Evolutionary conservation across 352 stramenopile species (phyloP), one percentile per base, ranked within the genome.

Genomic region (Phytopythium montanum): DNA sequence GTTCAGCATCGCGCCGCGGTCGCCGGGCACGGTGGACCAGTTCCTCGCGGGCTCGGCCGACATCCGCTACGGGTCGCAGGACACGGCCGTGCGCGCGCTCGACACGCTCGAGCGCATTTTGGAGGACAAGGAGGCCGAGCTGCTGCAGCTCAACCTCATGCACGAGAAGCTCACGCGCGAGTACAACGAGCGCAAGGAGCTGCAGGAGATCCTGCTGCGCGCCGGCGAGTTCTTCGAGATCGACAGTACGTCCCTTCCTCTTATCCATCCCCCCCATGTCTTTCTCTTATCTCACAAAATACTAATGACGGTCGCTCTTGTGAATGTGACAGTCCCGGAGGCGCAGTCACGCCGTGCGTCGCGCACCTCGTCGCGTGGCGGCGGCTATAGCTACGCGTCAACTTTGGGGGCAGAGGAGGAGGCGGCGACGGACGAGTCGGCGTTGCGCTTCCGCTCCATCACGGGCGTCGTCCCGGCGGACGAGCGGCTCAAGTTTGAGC

Each of bases 101-200:
- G 95, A 98, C 64, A 96, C 78, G 50, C 75, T 99, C 8, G 97
- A 99, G 69, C 79, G 82, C 28, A 92, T 99, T 64, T 69, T 99
- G 25, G 97, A 99, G 65, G 83, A 96, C 61, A 97, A 99, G 72
- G 96, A 99, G 75, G 82, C 91, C 62, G 93, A 98, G 63, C 79
- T 99, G 42, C 68, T 97, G 34, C 95, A 99, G 69, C 82, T 99
- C n/a, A 99, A 99, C 79, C 90, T 76, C 21, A 99, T 98, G 85
- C 97, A 96, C 68, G 94, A 98, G 68, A 98, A 98, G 72, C 85
- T 99, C 42, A 99, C 96, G 42, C 86, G 78, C 25, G 96, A 99
- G 70, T 99, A 99, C 88, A 99, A 99, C 68, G 93, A 99, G 63
- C 79, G 84, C 73, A 95, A 93, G 63, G 87, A 93, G 54, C 69